Evolutionary conservation across 495 filamentous ascomycete species (phyloP), one percentile per base, ranked within the genome.

Genomic region (Aspergillus cavernicola): DNA sequence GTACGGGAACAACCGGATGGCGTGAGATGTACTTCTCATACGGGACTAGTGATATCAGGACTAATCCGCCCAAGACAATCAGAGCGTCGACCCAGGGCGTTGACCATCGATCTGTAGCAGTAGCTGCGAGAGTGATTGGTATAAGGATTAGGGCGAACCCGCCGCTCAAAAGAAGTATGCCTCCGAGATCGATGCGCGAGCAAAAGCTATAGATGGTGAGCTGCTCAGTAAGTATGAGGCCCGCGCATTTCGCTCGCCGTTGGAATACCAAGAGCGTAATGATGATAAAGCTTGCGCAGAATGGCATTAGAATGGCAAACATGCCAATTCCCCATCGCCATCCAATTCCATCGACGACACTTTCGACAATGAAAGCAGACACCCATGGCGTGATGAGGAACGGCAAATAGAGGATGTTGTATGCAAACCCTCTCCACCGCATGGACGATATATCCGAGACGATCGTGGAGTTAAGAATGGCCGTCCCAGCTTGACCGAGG

Each of bases 251-350:
- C 12, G 74, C 74, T 16, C 65, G 62, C 1, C 48, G 41, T 53
- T 76, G 70, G 53, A 70, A 76, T 40, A 70, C 69, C 10, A 76
- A 55, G 6, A 79, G 63, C 0, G 74, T 77, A 37, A 63, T 65
- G 51, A 77, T 68, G 37, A 79, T 74, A 52, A 74, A 70, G 54
- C 66, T 70, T 6, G 75, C 70, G 29, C 72, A 68, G 39, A 75
- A 71, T 0, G 74, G 75, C 70, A 75, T 74, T 31, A 78, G 56
- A 23, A 78, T 75, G 15, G 71, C 75, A 9, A 76, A 66, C 71
- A 78, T 77, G 52, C 75, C 75, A 38, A 77, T 77, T 12, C 74
- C 72, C 75, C 75, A 78, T 20, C 73, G 67, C 75, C 75, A 78
- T 23, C 75, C 75, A 39, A 78, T 76, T 0, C 72, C 72, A 7